Evolutionary conservation across 495 filamentous ascomycete genomes (phyloP).

Genomic region (Penicillium angulare): DNA sequence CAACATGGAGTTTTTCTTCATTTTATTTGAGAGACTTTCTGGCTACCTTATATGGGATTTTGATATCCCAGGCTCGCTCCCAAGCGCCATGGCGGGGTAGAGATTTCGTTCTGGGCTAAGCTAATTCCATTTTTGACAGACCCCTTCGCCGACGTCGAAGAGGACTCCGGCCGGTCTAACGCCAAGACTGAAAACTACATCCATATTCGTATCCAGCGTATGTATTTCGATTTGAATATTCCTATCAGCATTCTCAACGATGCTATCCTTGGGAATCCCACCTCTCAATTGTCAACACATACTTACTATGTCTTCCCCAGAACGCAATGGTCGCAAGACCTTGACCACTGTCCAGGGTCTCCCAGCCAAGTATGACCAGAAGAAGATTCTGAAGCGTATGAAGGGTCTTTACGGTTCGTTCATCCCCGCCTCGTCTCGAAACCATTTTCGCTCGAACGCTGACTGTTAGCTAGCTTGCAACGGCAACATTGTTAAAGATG

Average conservation of each 20-base stretch:
- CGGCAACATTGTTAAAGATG: constrained; percentile 98
- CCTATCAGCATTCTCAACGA: constrained; percentile 3
- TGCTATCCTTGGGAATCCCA: neutral
- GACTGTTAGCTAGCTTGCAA: constrained; percentile 76
- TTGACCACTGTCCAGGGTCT: constrained; percentile 99
- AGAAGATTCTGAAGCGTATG: constrained; percentile 99
- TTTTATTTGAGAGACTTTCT: too few species aligned
- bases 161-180: constrained; percentile 83
- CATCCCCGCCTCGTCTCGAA: constrained; percentile 8
- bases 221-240: constrained; percentile 36
- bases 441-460: constrained; percentile 4
- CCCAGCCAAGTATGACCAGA: constrained; percentile 96
- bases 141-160: constrained; percentile 99
- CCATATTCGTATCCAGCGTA: constrained; percentile 99
- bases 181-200: constrained; percentile 97
- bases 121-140: constrained; percentile 58
- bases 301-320: too few species aligned
- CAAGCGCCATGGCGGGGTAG: constrained; percentile 35
- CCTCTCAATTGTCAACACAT: too few species aligned
- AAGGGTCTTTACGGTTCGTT: constrained; percentile 97
- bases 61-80: neutral
- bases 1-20: too few species aligned
- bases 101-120: constrained; percentile 28
- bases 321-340: constrained; percentile 99
- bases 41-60: neutral